These are phyloP conservation scores for Acer campestre DNA, from an alignment of 345 rosid species.

Conservation along the genomic window DNA sequence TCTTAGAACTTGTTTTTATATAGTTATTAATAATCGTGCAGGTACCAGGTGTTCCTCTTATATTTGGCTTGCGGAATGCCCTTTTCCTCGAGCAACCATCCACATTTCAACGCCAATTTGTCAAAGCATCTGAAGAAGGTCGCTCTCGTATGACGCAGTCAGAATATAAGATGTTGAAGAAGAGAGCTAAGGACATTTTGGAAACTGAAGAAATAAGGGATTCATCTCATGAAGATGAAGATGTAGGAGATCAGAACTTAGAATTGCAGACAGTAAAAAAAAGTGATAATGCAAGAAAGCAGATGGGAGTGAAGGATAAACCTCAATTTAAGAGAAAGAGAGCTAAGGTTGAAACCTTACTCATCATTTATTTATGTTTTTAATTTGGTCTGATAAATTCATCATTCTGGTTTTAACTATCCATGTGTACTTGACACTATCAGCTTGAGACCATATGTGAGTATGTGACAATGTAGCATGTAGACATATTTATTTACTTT, in stretches of 20 bases:
- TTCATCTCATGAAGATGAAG: conserved; percentile 42
- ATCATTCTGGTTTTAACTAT: neutral
- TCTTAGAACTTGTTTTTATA: neutral
- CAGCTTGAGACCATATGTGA: neutral
- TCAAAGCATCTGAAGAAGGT: conserved; percentile 58
- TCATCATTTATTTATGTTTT: neutral
- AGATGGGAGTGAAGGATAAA: conserved; percentile 52
- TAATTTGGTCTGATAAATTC: too few relatives aligned
- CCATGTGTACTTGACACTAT: neutral
- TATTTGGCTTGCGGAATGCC: conserved; percentile 71
- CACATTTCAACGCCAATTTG: conserved; percentile 61
- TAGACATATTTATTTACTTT: neutral
- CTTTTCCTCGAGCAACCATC: conserved; percentile 86
- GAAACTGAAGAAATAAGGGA: conserved; percentile 30
- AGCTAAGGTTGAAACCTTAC: conserved; percentile 57
- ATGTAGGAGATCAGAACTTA: conserved; percentile 23
- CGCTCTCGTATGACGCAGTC: conserved; percentile 52
- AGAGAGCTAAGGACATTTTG: conserved; percentile 36
- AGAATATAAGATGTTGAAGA: conserved; percentile 51
- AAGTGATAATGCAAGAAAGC: conserved; percentile 33
- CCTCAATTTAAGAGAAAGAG: conserved; percentile 80
- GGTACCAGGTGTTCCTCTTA: conserved; percentile 81
- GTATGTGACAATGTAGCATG: too few relatives aligned
- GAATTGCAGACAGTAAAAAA: conserved; percentile 24
- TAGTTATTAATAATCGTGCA: conserved; percentile 28